Percentiles rank a stretch among this genome's conserved stretches.
These are phyloP conservation scores for Hansenula anomala DNA, from an alignment of 1,139 yeast species.

Conservation along the genomic window DNA sequence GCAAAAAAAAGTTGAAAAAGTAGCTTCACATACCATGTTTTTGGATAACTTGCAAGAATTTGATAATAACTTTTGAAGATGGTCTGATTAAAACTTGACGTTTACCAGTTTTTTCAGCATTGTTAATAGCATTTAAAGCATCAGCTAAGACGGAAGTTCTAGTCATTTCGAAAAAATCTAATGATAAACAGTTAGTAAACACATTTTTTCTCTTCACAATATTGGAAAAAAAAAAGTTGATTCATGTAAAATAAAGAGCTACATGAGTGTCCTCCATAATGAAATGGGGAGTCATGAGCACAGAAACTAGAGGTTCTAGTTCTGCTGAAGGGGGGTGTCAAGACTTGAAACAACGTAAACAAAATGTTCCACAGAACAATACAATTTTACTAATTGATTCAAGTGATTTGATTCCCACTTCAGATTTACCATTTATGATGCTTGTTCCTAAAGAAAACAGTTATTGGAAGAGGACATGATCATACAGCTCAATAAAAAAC, in stretches of 20 bases:
- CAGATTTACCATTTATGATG: slow-evolving; percentile 7
- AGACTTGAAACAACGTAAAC: slow-evolving; percentile 18
- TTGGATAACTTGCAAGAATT: slow-evolving; percentile 96
- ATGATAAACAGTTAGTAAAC: slow-evolving; percentile 12
- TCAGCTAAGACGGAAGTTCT: slow-evolving; percentile 99
- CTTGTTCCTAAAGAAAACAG: background rate
- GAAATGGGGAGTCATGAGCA: slow-evolving; percentile 35
- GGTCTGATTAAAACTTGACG: slow-evolving; percentile 99
- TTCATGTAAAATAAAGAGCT: slow-evolving; percentile 21
- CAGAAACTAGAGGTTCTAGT: slow-evolving; percentile 7
- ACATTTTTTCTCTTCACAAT: no score
- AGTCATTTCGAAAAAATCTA: slow-evolving; percentile 66
- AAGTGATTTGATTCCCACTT: slow-evolving; percentile 22
- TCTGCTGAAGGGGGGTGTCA: slow-evolving; percentile 31
- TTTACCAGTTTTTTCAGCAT: slow-evolving; percentile 99
- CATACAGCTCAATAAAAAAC: slow-evolving; percentile 2
- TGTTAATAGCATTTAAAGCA: slow-evolving; percentile 97
- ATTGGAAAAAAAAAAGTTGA: background rate
- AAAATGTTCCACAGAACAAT: slow-evolving; percentile 16
- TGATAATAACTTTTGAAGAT: slow-evolving; percentile 96
- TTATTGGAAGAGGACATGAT: no score
- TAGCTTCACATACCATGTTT: slow-evolving; percentile 79
- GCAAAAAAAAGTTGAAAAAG: no score
- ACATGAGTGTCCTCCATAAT: slow-evolving; percentile 37
- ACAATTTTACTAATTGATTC: slow-evolving; percentile 9